phyloP scores from a whole-genome alignment of 1,139 yeast genomes.

The Nakaseomyces delphensis region DNA sequence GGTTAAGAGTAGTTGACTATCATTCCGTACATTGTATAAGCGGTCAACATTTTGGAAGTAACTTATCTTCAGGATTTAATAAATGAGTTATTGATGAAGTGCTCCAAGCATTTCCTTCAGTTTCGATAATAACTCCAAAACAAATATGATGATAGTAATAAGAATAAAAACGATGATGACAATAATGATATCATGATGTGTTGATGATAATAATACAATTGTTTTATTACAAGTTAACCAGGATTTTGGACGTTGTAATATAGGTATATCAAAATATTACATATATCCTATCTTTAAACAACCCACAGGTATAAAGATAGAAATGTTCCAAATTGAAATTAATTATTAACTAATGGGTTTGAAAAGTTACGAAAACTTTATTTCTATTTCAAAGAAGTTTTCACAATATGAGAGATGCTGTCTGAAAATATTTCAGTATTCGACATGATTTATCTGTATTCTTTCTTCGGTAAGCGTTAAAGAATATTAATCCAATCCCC shows the following conservation, averaged over 20 bases:
- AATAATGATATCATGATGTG: too few species aligned
- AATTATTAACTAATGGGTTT: slow-evolving; percentile 4
- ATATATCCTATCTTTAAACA: background rate
- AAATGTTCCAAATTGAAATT: background rate
- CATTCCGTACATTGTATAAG: too few species aligned
- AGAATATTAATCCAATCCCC: background rate
- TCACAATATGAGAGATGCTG: background rate
- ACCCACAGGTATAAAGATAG: background rate
- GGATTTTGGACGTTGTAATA: background rate
- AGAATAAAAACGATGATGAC: too few species aligned
- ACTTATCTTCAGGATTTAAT: too few species aligned
- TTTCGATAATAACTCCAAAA: too few species aligned
- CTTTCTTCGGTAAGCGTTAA: background rate
- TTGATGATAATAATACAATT: slow-evolving; percentile 4
- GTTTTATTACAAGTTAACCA: slow-evolving; percentile 1
- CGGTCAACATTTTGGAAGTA: too few species aligned
- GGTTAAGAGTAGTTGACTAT: too few species aligned
- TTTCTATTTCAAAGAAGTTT: background rate
- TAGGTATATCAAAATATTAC: slow-evolving; percentile 2
- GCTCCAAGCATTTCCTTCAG: too few species aligned
- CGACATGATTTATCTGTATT: background rate
- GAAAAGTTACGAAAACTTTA: background rate
- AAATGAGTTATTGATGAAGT: too few species aligned
- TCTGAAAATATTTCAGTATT: background rate
- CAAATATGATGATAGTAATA: too few species aligned